Conservation (phyloP, 495 filamentous ascomycete species). For the Rusavskia elegans region DNA sequence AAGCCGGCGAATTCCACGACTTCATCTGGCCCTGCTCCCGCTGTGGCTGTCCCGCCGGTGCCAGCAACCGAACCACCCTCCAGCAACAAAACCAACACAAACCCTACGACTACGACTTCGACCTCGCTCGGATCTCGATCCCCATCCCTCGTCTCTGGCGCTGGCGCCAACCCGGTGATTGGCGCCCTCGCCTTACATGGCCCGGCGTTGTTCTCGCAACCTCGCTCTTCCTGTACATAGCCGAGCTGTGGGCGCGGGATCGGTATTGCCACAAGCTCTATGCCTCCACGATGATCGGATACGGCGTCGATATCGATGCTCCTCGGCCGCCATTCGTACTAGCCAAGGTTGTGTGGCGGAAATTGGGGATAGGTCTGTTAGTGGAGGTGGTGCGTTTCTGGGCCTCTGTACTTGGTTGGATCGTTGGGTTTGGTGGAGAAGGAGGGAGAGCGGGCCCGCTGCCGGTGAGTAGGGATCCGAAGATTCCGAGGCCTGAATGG, state of each 20-base stretch:
- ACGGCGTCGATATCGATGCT: constrained; percentile 30
- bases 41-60: constrained; percentile 12
- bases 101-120: constrained; percentile 8
- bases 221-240: constrained; percentile 35
- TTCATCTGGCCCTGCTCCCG: constrained; percentile 16
- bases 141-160: constrained; percentile 44
- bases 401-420: constrained; percentile 1
- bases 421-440: constrained; percentile 8
- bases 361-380: not conserved
- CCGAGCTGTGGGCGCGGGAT: constrained; percentile 33
- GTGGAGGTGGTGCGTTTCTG: not conserved
- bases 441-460: not conserved
- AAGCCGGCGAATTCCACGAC: constrained; percentile 14
- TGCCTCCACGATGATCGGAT: constrained; percentile 25
- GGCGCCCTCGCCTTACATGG: constrained; percentile 34
- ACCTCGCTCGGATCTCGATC: constrained; percentile 25
- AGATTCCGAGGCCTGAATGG: constrained; percentile 6
- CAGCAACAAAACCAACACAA: not conserved
- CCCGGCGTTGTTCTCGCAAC: constrained; percentile 36
- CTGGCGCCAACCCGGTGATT: constrained; percentile 20
- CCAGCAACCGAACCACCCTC: not conserved
- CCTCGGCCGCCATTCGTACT: constrained; percentile 30
- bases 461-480: constrained; percentile 7
- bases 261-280: constrained; percentile 42
- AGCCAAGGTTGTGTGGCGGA: constrained; percentile 30